Base-by-base conservation (phyloP, 805 yeast genomes). In the Metschnikowia sp. region DNA sequence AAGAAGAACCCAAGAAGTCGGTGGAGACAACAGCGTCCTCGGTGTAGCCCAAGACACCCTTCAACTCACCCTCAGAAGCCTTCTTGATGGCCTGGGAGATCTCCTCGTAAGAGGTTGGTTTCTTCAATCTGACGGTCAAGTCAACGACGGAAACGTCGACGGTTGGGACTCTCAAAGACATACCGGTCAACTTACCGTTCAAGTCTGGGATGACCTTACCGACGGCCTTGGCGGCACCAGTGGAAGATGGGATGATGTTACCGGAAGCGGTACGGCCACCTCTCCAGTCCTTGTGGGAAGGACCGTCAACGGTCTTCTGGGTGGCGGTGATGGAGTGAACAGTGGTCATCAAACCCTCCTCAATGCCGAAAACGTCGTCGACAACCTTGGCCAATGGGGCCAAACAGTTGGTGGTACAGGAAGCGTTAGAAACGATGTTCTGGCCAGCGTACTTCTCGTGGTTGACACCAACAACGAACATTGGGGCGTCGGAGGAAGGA, bases 181-280 rank as follows among this genome's bases (percentile, higher is more conserved):
- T 79, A 79, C 96, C 96, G 59, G 96, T 89, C 72, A 89, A 84
- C 79, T 88, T 88, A 67, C 96, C 96, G 76, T 85, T 84, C 65
- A 89, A 81, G 64, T 78, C 84, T 58, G 96, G 96, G 64, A 89
- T 84, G 63, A 89, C 96, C 82, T 88, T 88, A 72, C 96, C 96
- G 63, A 89, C 96, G 58, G 96, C 96, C 84, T 89, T 89, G 66
- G 96, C 96, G 64, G 96, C 96, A 83, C 96, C 96, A 56, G 96
- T 89, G 55, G 96, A 86, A 36, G 96, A 88, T 67, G 96, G 96
- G 61, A 89, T 89, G 72, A 89, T 87, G 86, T 89, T 89, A 69
- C 91, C 95, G 54, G 92, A 85, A 69, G 96, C 96, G 62, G 96
- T 86, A 79, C 96, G 86, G 73, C 96, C 96, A 72, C 96, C 96